Evolutionary conservation across 2,329 filamentous ascomycete species (phyloP), one percentile per base, ranked within the genome.

Genomic region (Colletotrichum tropicale): DNA sequence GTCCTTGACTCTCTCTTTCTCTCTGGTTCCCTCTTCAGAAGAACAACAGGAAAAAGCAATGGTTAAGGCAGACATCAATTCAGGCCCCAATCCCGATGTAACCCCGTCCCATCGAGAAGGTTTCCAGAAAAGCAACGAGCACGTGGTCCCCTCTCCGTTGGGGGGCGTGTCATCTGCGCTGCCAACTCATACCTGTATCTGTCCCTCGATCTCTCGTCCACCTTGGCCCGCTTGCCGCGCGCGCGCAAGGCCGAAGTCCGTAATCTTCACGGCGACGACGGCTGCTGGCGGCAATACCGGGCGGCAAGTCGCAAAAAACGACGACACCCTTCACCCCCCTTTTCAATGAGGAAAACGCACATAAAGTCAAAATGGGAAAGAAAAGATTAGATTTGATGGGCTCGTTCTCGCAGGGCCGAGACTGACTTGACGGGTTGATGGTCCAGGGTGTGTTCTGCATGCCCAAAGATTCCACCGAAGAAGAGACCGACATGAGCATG

Each of bases 81-180:
- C 24, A 9, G 28, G 8, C 52, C 52, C 66, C 52, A 30, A 61
- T 36, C n/a, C 15, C 5, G 8, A 28, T 74, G 66, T 24, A 61
- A 74, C 52, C 61, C 55, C 30, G 30, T 55, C 58, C 60, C 34
- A 60, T 70, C 60, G 16, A 56, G 36, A 55, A 61, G 24, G 72
- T 74, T 74, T 74, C 68, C 72, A 71, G 36, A 71, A 74, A 74
- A 74, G 72, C 72, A 74, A 71, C 52, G 32, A 60, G n/a, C 52
- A 34, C 72, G 60, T 55, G 60, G 52, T 18, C 16, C 13, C 24
- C 18, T 48, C 38, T 56, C 55, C n/a, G 48, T 48, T 8, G 34
- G n/a, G 28, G n/a, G 21, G 15, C 18, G n/a, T 48, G 24, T 24
- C n/a, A 24, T 61, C 28, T 66, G 62, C 62, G 28, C 21, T 36